Base-by-base conservation (phyloP, 768 basidiomycete species). In the Boletus vinaceobasis region DNA sequence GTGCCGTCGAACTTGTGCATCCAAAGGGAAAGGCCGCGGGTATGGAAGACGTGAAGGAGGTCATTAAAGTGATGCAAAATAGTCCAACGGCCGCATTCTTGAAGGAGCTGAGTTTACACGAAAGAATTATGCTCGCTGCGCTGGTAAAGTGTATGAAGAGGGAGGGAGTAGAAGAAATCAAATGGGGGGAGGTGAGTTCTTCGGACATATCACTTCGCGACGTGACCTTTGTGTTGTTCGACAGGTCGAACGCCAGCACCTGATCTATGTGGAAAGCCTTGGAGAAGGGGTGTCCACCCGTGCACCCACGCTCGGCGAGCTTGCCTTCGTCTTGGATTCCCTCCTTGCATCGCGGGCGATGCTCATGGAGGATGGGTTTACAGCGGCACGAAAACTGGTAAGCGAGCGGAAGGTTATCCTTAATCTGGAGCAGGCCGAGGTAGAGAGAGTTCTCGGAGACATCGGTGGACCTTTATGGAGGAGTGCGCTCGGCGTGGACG, bases 71-170 rank as follows among this genome's bases (percentile, higher is more conserved):
- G 38, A 89, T 96, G 87, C 93, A 95, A 64, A 92, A 90, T 61
- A 94, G 89, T 60, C 94, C 94, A 2, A 92, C 87, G 1, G 88
- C 91, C 5, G 85, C 86, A 14, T 97, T 87, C 65, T 71, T 98
- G 26, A 81, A 81, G 43, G 85, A 89, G 35, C 87, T 92, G 61
- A 89, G 89, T 71, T 79, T 93, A 58, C 92, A 96, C 65, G 93
- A 97, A 67, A 83, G 88, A 38, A 78, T 95, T 44, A 87, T 97
- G 86, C 78, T 98, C 17, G 88, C 87, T 15, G 84, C 93, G 1
- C 68, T 96, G 36, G 73, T 95, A 26, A 87, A 88, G 62, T 93
- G 91, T 65, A 79, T 91, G 42, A 85, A 86, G 67, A 78, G 88
- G 42, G 86, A 89, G 57, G 94, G 94, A 27, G 80, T 98, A 0